Evolutionary conservation across 1,139 yeast genomes (phyloP), one percentile per base, ranked within the genome.

Genomic region (Candida neerlandica): DNA sequence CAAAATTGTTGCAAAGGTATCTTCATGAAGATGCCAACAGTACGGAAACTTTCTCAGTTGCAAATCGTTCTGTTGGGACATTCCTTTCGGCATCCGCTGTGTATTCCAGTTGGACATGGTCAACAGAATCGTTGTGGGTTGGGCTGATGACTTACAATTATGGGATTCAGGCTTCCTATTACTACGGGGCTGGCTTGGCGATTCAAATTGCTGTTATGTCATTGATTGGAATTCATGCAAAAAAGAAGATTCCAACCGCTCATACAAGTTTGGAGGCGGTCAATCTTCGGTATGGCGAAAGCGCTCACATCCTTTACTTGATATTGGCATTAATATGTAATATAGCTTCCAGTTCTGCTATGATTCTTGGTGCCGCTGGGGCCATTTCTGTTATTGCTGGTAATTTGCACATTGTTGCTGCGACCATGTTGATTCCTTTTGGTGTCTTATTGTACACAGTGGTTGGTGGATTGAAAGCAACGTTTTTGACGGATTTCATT

Each of bases 381-480:
- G 74, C 71, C 5, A 66, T 71, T 33, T 64, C 71, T 2, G 62
- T 65, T 9, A 64, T 71, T 48, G 65, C 71, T 39, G 73, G 69
- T 33, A 64, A 68, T 47, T 55, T 70, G 41, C 67, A 71, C 45
- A 62, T 65, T 45, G 71, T 61, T 34, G 71, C 71, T 10, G 59
- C 66, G 40, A 63, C 70, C 10, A 59, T 68, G 63, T 60, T 70
- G 45, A 66, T 70, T 45, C 74, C 74, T 12, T 66, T 70, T 55
- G 73, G 74, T 4, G 75, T 70, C n/a, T 52, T 70, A 33, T 51
- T 66, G 37, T 70, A 70, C 53, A 71, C 77, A 2, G 59, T 67
- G 11, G 66, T 70, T 49, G 77, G 77, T 21, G 78, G 78, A 2
- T 63, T 73, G 49, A 71, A 69, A 51, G 71, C 77, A 11, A 73